Evolutionary conservation across 345 rosid species (phyloP).

Genomic region (Eucalyptus sp.): DNA sequence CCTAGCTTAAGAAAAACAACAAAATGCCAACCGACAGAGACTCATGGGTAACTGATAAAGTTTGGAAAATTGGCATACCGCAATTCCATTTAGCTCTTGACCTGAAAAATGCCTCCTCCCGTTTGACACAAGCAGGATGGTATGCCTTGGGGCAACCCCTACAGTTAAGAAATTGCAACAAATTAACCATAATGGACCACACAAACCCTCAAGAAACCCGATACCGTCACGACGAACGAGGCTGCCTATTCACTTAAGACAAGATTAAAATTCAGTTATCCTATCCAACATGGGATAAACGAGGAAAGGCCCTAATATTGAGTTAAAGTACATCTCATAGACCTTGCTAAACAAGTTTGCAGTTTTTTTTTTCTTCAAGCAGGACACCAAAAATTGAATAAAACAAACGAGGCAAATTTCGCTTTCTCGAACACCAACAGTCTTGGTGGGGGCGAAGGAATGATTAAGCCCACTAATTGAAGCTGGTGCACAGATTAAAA

Average conservation of each 20-base stretch:
- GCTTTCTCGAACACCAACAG: background rate
- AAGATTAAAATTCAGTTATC: background rate
- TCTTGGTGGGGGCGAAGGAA: background rate
- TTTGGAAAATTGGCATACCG: constrained; percentile 36
- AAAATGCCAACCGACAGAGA: background rate
- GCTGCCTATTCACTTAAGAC: background rate
- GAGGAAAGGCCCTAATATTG: background rate
- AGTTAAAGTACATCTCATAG: background rate
- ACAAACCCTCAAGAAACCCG: background rate
- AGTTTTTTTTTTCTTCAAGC: background rate
- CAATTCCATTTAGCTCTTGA: constrained; percentile 93
- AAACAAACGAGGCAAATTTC: background rate
- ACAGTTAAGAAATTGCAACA: background rate
- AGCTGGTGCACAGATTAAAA: background rate
- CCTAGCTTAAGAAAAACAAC: background rate
- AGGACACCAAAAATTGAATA: background rate
- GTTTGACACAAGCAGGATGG: constrained; percentile 88
- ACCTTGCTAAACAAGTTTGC: background rate
- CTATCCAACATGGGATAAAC: background rate
- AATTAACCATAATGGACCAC: background rate
- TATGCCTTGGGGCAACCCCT: constrained; percentile 99
- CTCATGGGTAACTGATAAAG: background rate
- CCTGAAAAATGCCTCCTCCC: constrained; percentile 79
- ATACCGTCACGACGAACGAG: background rate
- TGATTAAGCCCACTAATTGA: background rate